Evolutionary conservation across 495 filamentous ascomycete species (phyloP).

Genomic region (Hypoxylon subgilvum): DNA sequence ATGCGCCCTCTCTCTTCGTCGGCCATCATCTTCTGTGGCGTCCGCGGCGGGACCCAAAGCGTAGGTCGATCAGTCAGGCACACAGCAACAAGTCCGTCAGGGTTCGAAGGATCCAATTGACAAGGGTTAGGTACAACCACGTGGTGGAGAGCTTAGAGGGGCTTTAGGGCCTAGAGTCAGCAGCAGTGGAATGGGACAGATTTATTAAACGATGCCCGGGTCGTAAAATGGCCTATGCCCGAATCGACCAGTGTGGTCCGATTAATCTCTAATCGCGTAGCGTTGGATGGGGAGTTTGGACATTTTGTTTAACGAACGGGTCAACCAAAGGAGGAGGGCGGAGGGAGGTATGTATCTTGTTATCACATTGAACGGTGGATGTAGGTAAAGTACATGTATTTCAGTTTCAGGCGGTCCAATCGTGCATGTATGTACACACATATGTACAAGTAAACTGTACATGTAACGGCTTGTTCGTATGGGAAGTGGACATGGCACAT

Average conservation of each 20-base stretch:
- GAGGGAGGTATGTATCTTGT: constrained; percentile 15
- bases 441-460: no score
- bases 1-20: constrained; percentile 8
- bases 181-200: constrained; percentile 19
- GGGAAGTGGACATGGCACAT: constrained; percentile 18
- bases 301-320: not conserved
- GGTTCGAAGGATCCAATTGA: constrained; percentile 34
- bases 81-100: constrained; percentile 11
- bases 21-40: constrained; percentile 21
- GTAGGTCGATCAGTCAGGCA: constrained; percentile 15
- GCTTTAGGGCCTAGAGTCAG: no score
- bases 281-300: constrained; percentile 6
- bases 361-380: constrained; percentile 6
- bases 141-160: constrained; percentile 27
- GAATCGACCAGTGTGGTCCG: constrained; percentile 1
- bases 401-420: constrained; percentile 25
- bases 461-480: constrained; percentile 16
- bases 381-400: constrained; percentile 10
- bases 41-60: constrained; percentile 23
- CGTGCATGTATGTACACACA: no score
- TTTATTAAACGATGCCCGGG: constrained; percentile 21
- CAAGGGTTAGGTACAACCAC: constrained; percentile 31
- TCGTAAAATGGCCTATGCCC: constrained; percentile 15
- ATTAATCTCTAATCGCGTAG: not conserved
- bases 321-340: no score